These are phyloP conservation scores for Candida loeiensis DNA, from an alignment of 805 yeast species.

Conservation along the genomic window DNA sequence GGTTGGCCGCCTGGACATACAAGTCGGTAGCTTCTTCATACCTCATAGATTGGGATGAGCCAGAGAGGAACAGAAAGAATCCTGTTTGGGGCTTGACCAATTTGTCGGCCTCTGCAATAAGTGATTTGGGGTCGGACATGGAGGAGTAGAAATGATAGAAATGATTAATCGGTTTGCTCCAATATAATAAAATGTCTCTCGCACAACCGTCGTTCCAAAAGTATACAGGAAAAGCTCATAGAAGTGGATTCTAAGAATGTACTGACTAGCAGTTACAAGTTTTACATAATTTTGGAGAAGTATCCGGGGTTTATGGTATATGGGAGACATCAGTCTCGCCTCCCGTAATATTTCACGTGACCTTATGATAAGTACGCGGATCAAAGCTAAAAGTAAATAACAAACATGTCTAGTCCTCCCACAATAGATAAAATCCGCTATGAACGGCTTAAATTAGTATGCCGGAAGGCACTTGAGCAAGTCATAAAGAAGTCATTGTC, in stretches of 20 bases:
- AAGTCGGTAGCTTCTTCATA: slow-evolving; percentile 91
- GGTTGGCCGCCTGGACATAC: slow-evolving; percentile 90
- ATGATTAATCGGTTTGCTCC: neutral
- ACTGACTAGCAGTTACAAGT: too few species aligned
- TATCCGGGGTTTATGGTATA: too few species aligned
- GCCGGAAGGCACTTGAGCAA: slow-evolving; percentile 52
- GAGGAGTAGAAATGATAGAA: neutral
- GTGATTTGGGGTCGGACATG: slow-evolving; percentile 45
- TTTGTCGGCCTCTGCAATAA: slow-evolving; percentile 44
- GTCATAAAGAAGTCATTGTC: slow-evolving; percentile 47
- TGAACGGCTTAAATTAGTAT: slow-evolving; percentile 47
- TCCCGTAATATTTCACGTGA: neutral
- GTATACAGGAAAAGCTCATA: too few species aligned
- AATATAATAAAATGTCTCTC: neutral
- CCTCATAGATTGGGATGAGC: slow-evolving; percentile 58
- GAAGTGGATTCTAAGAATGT: too few species aligned
- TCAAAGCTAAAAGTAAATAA: neutral
- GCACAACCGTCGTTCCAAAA: too few species aligned
- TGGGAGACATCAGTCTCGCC: too few species aligned
- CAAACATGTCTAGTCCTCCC: slow-evolving; percentile 3
- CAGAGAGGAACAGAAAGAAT: slow-evolving; percentile 59
- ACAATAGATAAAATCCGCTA: slow-evolving; percentile 38
- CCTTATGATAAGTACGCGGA: neutral
- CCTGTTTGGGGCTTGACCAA: slow-evolving; percentile 61
- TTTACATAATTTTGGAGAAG: too few species aligned